Base-by-base conservation (phyloP, 2,329 filamentous ascomycete genomes). In the Arthrobotrys entomopaga region DNA sequence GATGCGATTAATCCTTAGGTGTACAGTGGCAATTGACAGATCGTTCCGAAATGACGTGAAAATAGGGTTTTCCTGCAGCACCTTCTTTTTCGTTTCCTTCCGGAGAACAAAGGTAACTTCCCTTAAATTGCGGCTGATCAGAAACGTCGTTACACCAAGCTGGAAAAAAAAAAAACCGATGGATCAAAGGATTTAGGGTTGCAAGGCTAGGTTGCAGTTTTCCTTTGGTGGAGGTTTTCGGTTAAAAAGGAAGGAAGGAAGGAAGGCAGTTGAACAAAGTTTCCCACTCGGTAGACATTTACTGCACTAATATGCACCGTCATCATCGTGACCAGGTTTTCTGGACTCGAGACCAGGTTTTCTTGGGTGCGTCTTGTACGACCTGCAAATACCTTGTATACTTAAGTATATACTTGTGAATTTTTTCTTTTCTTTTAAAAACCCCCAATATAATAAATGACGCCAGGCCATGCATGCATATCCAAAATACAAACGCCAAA, bases 31-130 rank as follows among this genome's bases (percentile, higher is more conserved):
- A n/a, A n/a, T n/a, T n/a, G 22, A 34, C 20, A 24, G 24, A 24
- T 16, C 19, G 24, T 15, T 13, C 26, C 40, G 54, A 57, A 40
- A 46, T 58, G 70, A 58, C 57, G 70, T 74, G 50, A 42, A 64
- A 74, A 74, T 74, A 74, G 63, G 63, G 63, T 74, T 74, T n/a
- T 74, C 63, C 56, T 67, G 70, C 70, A 74, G 63, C 48, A 40
- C 29, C 5, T 26, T 50, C 29, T 34, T n/a, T 20, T 71, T 52
- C n/a, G n/a, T 29, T 65, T 50, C 48, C 59, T 29, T 42, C 24
- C 60, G 40, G 60, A 57, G 34, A 70, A 70, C 58, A 34, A 34
- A n/a, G n/a, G 29, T 34, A 34, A 34, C 29, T 5, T 34, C 29
- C 29, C 29, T 34, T 34, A 57, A 15, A 56, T 40, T 67, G 70